Evolutionary conservation across 2,329 filamentous ascomycete species (phyloP), one percentile per base, ranked within the genome.

Genomic region (Graphiopsis chlorocephala): DNA sequence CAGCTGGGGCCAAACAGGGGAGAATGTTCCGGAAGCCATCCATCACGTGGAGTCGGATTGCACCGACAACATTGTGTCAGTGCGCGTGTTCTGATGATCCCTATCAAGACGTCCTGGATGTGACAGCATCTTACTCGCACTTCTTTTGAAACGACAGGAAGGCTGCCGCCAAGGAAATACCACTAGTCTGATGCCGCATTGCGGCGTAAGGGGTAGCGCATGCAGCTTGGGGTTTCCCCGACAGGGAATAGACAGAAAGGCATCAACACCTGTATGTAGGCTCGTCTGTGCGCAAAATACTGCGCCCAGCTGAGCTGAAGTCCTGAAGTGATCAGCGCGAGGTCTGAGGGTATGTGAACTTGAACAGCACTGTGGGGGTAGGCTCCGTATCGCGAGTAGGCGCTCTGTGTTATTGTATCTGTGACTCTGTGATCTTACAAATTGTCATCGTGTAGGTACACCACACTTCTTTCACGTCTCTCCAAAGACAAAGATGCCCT

Each of bases 401-500:
- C 17, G 11, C 26, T 17, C 15, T 31, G 7, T 53, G 31, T 53
- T 20, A 28, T 29, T n/a, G 15, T 53, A 53, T 53, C 26, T 53
- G 50, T 29, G 26, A 53, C 2, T 31, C 12, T 29, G 48, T 29
- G 10, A 31, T 53, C 50, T 53, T 53, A 53, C 28, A 53, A 20
- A 15, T 17, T 53, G 15, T 20, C 10, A 53, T 20, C 15, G 17
- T 31, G 29, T 29, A 31, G n/a, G 3, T n/a, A n/a, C 15, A 31
- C 15, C 17, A n/a, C n/a, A 31, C 2, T 6, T 29, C 25, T 35
- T 20, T 28, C 48, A 82, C 38, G 79, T 82, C 66, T 83, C 81
- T 26, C 85, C 85, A 78, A 95, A 98, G 5, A 94, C 85, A 76
- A 98, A 95, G 3, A 99, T 86, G 0, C 93, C 90, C 82, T 99